phyloP scores from a whole-genome alignment of 176 grass and related monocot species.

The Panicum miliaceum region DNA sequence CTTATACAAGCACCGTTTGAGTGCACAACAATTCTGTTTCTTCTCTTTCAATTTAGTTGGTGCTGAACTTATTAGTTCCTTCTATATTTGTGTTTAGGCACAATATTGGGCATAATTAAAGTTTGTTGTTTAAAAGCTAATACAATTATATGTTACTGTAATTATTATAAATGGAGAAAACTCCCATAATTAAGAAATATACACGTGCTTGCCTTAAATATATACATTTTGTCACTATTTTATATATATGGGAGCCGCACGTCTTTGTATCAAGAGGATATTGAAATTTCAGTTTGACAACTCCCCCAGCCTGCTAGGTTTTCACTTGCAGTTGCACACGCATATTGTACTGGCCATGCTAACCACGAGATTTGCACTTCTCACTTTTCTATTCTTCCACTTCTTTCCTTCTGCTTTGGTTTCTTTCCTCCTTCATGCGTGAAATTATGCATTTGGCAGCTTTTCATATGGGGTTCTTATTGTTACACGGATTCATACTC shows the following conservation, averaged over 20 bases:
- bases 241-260: neutral
- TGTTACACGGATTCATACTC: slow-evolving; percentile 23
- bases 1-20: neutral
- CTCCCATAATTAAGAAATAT: neutral
- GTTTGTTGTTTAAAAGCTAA: neutral
- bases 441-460: neutral
- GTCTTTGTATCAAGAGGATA: neutral
- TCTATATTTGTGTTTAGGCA: neutral
- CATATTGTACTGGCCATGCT: neutral
- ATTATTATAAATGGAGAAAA: neutral
- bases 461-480: slow-evolving; percentile 33
- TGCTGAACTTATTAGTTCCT: neutral
- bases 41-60: neutral
- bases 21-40: neutral
- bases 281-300: neutral
- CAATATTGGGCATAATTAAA: neutral
- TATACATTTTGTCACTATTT: neutral
- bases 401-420: too few relatives aligned
- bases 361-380: slow-evolving; percentile 31
- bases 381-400: neutral
- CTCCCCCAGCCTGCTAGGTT: neutral
- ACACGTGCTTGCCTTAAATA: neutral
- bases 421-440: slow-evolving; percentile 1
- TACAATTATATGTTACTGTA: neutral
- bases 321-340: neutral